phyloP scores from a whole-genome alignment of 495 filamentous ascomycete species.

The Talaromyces borbonicus region DNA sequence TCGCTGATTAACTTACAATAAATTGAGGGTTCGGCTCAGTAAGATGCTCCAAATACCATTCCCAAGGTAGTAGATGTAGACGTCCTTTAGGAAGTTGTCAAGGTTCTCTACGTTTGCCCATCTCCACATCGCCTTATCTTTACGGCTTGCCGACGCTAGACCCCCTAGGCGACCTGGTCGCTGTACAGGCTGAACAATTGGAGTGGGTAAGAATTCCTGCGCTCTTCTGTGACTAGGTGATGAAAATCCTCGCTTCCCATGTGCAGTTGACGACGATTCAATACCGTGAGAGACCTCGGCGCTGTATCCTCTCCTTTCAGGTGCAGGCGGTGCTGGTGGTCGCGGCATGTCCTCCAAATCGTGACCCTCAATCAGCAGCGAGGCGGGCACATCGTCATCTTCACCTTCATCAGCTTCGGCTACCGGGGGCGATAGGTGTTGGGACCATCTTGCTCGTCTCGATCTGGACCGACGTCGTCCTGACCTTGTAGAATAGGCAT shows the following conservation, averaged over 20 bases:
- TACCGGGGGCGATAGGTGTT: conserved; percentile 17
- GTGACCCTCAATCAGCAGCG: conserved; percentile 66
- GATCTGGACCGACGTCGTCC: conserved; percentile 21
- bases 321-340: conserved; percentile 26
- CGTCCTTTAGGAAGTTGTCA: conserved; percentile 81
- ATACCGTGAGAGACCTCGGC: conserved; percentile 30
- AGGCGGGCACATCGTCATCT: conserved; percentile 87
- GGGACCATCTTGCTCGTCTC: conserved; percentile 27
- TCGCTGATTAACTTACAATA: conserved; percentile 52
- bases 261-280: conserved; percentile 41
- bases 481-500: conserved; percentile 11
- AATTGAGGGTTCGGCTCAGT: conserved; percentile 55
- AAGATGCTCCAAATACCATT: conserved; percentile 87
- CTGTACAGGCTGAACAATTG: conserved; percentile 10
- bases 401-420: conserved; percentile 52
- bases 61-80: conserved; percentile 81
- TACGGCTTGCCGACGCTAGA: conserved; percentile 50
- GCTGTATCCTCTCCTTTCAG: conserved; percentile 19
- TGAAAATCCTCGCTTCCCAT: conserved; percentile 58
- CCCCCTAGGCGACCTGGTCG: conserved; percentile 16
- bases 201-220: conserved; percentile 21
- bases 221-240: conserved; percentile 51
- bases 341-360: conserved; percentile 28
- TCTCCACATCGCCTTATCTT: conserved; percentile 84
- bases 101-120: conserved; percentile 92